Base-by-base conservation (phyloP, 495 filamentous ascomycete genomes). In the Hypoxylon perforatum region DNA sequence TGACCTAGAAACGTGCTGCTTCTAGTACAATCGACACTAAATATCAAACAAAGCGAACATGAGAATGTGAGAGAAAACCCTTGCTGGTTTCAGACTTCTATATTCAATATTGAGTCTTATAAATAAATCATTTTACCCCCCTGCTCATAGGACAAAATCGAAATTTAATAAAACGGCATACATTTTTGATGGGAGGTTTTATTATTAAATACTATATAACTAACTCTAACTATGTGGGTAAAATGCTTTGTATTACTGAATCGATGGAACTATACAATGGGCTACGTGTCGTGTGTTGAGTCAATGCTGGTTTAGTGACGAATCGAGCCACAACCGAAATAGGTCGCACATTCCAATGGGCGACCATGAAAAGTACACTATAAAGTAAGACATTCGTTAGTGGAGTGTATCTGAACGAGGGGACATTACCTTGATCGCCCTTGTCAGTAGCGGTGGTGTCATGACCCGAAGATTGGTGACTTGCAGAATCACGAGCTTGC, bases 81-180 rank as follows among this genome's bases (percentile, higher is more conserved):
- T 53, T 55, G 48, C 61, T 57, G 66, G 38, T 69, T 69, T 69
- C 66, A 61, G 66, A 3, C 3, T 28, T 3, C 22, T 2, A 51
- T n/a, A n/a, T n/a, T n/a, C n/a, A n/a, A n/a, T n/a, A n/a, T n/a
- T n/a, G 8, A 44, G 9, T 48, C 5, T 49, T 41, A 60, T 7
- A 36, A 55, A 28, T 49, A n/a, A n/a, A n/a, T 36, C 48, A 33
- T 39, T 4, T 22, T 41, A 30, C 46, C 12, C 4, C 11, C 3
- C 39, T 42, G 14, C 17, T 42, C 12, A 6, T n/a, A 15, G 15
- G 39, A 42, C 39, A 42, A 42, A 8, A 17, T 2, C 14, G 8
- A 12, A 15, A 17, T 17, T 14, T 39, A 39, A 39, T 39, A 39
- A 42, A 3, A 42, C 39, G n/a, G 25, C 25, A 7, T 28, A 28